Conservation (phyloP, 192 early-diverging fungal species). For the Umbelopsis vinacea region DNA sequence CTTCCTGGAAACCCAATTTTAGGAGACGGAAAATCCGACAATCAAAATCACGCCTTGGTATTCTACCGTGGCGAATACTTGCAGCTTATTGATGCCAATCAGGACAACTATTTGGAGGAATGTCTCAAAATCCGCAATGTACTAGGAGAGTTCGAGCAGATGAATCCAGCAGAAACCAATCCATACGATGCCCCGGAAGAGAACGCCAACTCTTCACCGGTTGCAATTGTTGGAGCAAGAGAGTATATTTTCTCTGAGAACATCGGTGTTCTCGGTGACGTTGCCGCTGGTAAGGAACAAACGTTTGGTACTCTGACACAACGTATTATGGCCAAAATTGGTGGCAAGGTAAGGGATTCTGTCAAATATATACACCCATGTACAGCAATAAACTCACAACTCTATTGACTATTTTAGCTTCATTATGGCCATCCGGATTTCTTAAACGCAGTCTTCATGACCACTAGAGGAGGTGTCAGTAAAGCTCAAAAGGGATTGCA, state of each 20-base stretch:
- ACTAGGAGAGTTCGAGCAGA: slow-evolving; percentile 84
- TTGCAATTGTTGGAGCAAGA: slow-evolving; percentile 86
- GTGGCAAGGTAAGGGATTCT: slow-evolving; percentile 52
- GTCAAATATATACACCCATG: too few relatives aligned
- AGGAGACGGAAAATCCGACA: slow-evolving; percentile 92
- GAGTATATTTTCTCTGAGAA: slow-evolving; percentile 90
- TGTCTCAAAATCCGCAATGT: slow-evolving; percentile 87
- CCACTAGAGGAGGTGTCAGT: slow-evolving; percentile 82
- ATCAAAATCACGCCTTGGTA: slow-evolving; percentile 86
- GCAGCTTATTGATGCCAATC: slow-evolving; percentile 88
- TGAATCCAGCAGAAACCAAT: slow-evolving; percentile 64
- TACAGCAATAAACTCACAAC: too few relatives aligned
- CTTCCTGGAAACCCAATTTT: slow-evolving; percentile 86
- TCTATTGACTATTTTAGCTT: slow-evolving; percentile 33
- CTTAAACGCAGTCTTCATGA: slow-evolving; percentile 88
- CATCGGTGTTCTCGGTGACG: slow-evolving; percentile 82
- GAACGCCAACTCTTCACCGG: slow-evolving; percentile 61
- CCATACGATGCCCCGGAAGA: slow-evolving; percentile 71
- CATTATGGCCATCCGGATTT: slow-evolving; percentile 93
- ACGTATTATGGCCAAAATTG: slow-evolving; percentile 85
- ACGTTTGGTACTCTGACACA: slow-evolving; percentile 86
- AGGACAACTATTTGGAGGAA: slow-evolving; percentile 94
- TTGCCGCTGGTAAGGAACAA: slow-evolving; percentile 90
- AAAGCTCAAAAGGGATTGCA: slow-evolving; percentile 92
- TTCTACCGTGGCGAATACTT: slow-evolving; percentile 88